Base-by-base conservation (phyloP, 164 flowering plant species). In the Berberis vulgaris region DNA sequence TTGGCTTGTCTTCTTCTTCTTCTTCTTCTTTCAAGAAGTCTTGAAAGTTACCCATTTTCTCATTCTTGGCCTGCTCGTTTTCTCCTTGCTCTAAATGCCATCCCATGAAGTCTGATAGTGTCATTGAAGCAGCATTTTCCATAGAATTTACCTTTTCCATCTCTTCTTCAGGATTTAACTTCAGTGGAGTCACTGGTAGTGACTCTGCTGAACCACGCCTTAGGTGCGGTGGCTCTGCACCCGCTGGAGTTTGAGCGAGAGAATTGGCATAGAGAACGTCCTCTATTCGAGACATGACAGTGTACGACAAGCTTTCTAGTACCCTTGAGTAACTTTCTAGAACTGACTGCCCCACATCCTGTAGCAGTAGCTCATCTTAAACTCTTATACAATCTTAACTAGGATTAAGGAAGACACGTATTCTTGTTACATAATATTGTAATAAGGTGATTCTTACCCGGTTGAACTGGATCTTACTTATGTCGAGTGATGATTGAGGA, bases 261-360 rank as follows among this genome's bases (percentile, higher is more conserved):
- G 83, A 66, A 64, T 91, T 91, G 0, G 86, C 88, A 50, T 83
- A 74, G 2, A 91, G 70, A 3, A 91, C 87, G 63, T 91, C 97
- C 40, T 91, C 91, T 11, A 91, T 83, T 59, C 86, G 82, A 1
- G 96, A 85, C 73, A 80, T 75, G 47, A 91, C 77, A 1, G 83
- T 83, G 73, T 55, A 81, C 1, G 98, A 95, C 77, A 93, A 79
- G 79, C 86, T 89, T 69, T 92, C 98, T 44, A 92, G 76, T 61
- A 92, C 71, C 72, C 98, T 83, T 11, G 98, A 92, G 60, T 92
- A 92, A 83, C 96, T 84, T 75, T 93, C 98, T 0, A 89, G 80
- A 41, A 89, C 68, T 2, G 98, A 74, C 45, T 85, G 84, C 26
- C 98, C 97, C 7, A 89, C 84, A 76, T 93, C 98, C 98, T 93